phyloP scores from a whole-genome alignment of 495 filamentous ascomycete species.

The Parmelia sp. region DNA sequence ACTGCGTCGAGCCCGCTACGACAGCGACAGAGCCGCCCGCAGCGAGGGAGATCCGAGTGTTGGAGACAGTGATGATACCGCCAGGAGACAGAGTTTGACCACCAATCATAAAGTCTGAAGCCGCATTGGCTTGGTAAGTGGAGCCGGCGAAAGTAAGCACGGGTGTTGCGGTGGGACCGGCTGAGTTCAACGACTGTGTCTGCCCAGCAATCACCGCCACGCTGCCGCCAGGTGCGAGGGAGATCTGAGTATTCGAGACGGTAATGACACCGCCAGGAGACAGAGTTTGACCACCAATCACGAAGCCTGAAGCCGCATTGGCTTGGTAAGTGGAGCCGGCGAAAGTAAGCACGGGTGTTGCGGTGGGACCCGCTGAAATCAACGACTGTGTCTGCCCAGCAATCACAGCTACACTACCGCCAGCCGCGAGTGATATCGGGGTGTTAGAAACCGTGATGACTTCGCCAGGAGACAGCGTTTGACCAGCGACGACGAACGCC shows the following conservation, averaged over 20 bases:
- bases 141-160: slow-evolving; percentile 8
- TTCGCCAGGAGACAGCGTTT: slow-evolving; percentile 17
- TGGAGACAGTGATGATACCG: slow-evolving; percentile 11
- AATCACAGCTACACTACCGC: slow-evolving; percentile 8
- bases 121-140: slow-evolving; percentile 10
- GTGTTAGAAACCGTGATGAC: slow-evolving; percentile 14
- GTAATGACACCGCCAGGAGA: slow-evolving; percentile 11
- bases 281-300: slow-evolving; percentile 17
- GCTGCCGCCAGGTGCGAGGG: slow-evolving; percentile 6
- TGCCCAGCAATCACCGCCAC: slow-evolving; percentile 9
- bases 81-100: slow-evolving; percentile 20
- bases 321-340: slow-evolving; percentile 10
- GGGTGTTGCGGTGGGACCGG: neutral
- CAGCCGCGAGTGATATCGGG: slow-evolving; percentile 14
- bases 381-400: slow-evolving; percentile 10
- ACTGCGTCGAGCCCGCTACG: slow-evolving; percentile 13
- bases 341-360: neutral
- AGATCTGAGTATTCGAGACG: slow-evolving; percentile 14
- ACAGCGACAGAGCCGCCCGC: slow-evolving; percentile 4
- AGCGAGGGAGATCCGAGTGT: slow-evolving; percentile 16
- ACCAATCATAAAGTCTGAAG: slow-evolving; percentile 9
- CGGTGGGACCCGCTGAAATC: too few relatives aligned
- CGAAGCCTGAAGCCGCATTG: slow-evolving; percentile 11
- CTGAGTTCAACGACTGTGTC: neutral
- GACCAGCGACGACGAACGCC: slow-evolving; percentile 15